phyloP scores from a whole-genome alignment of 1,284 basidiomycete genomes.

The Pulchroboletus neoregius region DNA sequence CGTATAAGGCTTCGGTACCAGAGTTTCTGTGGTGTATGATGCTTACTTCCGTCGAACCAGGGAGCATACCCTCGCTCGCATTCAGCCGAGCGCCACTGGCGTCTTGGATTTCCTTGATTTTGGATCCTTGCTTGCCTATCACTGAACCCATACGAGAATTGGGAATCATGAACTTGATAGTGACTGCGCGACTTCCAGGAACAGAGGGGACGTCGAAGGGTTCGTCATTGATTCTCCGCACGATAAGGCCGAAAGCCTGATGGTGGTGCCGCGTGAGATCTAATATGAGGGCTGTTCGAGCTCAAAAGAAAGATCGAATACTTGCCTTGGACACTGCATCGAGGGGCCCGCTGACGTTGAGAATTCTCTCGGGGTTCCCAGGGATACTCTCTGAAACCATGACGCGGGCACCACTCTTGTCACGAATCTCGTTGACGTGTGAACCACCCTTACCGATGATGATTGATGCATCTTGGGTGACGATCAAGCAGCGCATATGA shows the following conservation, averaged over 20 bases:
- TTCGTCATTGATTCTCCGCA: conserved; percentile 98
- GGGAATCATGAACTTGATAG: conserved; percentile 99
- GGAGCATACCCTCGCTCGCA: conserved; percentile 97
- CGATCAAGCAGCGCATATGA: conserved; percentile 94
- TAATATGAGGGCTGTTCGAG: conserved; percentile 10
- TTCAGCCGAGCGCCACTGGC: conserved; percentile 95
- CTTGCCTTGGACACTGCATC: conserved; percentile 96
- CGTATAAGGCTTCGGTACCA: conserved; percentile 10
- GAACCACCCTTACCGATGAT: conserved; percentile 97
- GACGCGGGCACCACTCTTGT: conserved; percentile 93
- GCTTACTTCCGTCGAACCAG: conserved; percentile 93
- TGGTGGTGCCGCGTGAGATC: conserved; percentile 3
- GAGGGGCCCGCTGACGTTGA: conserved; percentile 95
- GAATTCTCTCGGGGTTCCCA: conserved; percentile 96
- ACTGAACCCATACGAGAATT: conserved; percentile 99
- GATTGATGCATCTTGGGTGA: conserved; percentile 98
- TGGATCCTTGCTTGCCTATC: conserved; percentile 95
- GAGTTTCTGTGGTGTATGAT: conserved; percentile 17
- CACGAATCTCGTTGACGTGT: conserved; percentile 98
- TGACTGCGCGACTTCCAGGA: conserved; percentile 95
- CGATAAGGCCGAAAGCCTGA: conserved; percentile 97
- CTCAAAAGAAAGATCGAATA: conserved; percentile 12
- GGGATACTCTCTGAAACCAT: conserved; percentile 96
- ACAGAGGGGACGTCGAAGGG: conserved; percentile 97
- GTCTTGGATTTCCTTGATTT: conserved; percentile 99